phyloP scores from a whole-genome alignment of 2,329 filamentous ascomycete species.

The Arachnomyces sp. region DNA sequence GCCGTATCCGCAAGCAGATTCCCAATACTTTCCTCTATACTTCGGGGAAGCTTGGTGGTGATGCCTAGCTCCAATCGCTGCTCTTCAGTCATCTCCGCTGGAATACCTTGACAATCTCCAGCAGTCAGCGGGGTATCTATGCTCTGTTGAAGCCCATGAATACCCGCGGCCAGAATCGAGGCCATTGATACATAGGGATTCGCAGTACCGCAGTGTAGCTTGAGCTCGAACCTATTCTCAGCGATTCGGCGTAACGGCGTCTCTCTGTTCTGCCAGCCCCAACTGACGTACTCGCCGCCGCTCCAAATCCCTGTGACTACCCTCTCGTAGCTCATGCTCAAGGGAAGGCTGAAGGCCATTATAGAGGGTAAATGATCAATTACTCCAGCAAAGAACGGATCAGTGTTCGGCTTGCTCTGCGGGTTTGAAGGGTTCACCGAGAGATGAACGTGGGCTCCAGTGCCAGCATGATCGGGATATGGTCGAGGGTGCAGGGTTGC shows the following conservation, averaged over 20 bases:
- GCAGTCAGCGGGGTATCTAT: no score
- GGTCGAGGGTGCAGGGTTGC: conserved; percentile 20
- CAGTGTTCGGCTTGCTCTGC: conserved; percentile 4
- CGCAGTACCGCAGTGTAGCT: conserved; percentile 20
- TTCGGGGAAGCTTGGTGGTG: conserved; percentile 27
- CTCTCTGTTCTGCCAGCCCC: conserved; percentile 24
- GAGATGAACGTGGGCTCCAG: conserved; percentile 20
- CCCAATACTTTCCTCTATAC: conserved; percentile 27
- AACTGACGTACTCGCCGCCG: conserved; percentile 19
- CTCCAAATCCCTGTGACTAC: conserved; percentile 20
- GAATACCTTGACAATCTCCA: no score
- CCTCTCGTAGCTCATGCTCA: conserved; percentile 18
- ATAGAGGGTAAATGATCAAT: conserved; percentile 17
- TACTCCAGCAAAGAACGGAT: conserved; percentile 19
- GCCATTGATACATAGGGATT: conserved; percentile 21
- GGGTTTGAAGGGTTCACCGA: conserved; percentile 17
- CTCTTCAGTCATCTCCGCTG: no score
- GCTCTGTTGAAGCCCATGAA: conserved; percentile 6
- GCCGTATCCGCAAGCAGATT: conserved; percentile 23
- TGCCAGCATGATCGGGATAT: conserved; percentile 11
- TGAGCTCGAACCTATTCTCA: conserved; percentile 19
- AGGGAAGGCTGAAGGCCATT: conserved; percentile 18
- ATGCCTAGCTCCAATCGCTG: conserved; percentile 27
- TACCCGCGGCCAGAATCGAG: conserved; percentile 17
- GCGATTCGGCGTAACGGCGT: conserved; percentile 17